Conservation (phyloP, 257 asterid genomes). For the Petunia secreta region DNA sequence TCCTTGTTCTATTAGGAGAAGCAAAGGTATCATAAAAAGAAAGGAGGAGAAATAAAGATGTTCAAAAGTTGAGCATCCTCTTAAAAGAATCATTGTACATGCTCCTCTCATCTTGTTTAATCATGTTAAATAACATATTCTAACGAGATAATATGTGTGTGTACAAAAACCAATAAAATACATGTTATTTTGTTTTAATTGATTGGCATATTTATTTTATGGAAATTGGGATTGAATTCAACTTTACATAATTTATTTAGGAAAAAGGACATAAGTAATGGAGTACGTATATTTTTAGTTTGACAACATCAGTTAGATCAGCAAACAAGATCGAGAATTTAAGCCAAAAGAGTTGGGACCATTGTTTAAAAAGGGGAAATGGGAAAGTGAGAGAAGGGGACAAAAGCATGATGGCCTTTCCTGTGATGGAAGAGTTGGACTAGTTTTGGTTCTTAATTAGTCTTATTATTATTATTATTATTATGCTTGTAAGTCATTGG, state of each 20-base stretch:
- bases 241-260: too few species aligned
- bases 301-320: constrained; percentile 16
- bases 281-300: background rate
- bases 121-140: background rate
- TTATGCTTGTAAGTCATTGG: too few species aligned
- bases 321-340: constrained; percentile 10
- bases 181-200: background rate
- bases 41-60: background rate
- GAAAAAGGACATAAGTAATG: too few species aligned
- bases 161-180: background rate
- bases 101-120: background rate
- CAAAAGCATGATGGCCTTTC: too few species aligned
- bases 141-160: constrained; percentile 13
- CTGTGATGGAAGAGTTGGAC: too few species aligned
- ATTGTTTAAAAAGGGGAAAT: background rate
- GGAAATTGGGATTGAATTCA: too few species aligned
- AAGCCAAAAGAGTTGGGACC: background rate
- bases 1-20: background rate
- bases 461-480: too few species aligned
- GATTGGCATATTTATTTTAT: too few species aligned
- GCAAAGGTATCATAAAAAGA: background rate
- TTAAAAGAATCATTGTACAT: background rate
- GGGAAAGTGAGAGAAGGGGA: too few species aligned
- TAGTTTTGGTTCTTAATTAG: too few species aligned
- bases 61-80: background rate